Evolutionary conservation across 2,329 filamentous ascomycete genomes (phyloP).

Genomic region (Cladosporium sp.): DNA sequence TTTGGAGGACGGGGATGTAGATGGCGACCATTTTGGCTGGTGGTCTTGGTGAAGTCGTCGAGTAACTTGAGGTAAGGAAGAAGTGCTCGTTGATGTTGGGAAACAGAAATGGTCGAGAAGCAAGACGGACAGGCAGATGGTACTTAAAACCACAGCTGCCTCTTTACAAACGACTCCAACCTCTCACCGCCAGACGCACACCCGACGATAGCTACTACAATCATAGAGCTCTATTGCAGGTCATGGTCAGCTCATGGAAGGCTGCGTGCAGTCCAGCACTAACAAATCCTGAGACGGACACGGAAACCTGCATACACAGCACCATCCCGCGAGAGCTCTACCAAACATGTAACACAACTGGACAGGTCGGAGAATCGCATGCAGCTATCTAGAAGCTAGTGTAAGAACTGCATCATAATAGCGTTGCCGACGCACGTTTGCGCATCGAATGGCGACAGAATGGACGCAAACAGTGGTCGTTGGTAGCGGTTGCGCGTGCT

Average conservation of each 20-base stretch:
- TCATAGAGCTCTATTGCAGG: not conserved
- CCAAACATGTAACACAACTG: not conserved
- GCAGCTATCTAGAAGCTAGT: not conserved
- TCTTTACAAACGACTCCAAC: no score
- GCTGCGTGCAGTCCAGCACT: not conserved
- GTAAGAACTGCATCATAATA: not conserved
- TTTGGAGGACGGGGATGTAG: not conserved
- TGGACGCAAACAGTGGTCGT: not conserved
- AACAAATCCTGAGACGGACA: not conserved
- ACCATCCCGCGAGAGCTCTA: no score
- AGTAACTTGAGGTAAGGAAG: no score
- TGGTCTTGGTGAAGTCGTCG: no score
- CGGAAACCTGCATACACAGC: not conserved
- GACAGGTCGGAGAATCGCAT: not conserved
- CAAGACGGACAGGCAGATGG: no score
- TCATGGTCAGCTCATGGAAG: not conserved
- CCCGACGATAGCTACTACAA: not conserved
- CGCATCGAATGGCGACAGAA: not conserved
- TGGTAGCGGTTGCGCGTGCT: not conserved
- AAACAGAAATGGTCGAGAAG: no score
- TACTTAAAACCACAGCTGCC: no score
- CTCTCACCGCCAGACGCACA: no score
- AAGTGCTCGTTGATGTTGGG: no score
- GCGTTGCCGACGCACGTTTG: not conserved
- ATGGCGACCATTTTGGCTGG: not conserved